Evolutionary conservation across 2,329 filamentous ascomycete species (phyloP), one percentile per base, ranked within the genome.

Genomic region (Tolypocladium pustulatum): DNA sequence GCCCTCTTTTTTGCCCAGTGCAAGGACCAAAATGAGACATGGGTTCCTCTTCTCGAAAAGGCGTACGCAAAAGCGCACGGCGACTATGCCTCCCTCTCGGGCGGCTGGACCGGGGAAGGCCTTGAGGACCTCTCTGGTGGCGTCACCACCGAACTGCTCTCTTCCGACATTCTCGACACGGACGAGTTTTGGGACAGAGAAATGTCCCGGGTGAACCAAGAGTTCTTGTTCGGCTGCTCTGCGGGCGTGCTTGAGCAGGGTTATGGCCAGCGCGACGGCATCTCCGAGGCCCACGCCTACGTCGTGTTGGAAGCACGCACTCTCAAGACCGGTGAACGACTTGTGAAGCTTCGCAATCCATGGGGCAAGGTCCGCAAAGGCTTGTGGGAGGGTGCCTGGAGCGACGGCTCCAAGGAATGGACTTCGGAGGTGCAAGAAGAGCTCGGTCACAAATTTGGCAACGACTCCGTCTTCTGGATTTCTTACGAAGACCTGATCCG

Each of bases 11-110:
- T 93, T 72, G 88, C 86, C 2, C 86, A 88, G 66, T 90, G 87
- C 72, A 82, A 82, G 61, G 84, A 90, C 62, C 83, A 86, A 38
- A 90, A 91, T 67, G 89, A 93, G 70, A 93, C 89, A 0, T 94
- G 90, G 90, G 78, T 93, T 6, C 88, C 89, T 0, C 74, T 94
- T 30, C 76, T 92, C 1, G 89, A 93, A 67, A 93, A 93, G 71
- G 90, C 90, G 1, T 93, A 89, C 68, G 90, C 90, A 25, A 94
- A 94, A 71, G 88, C 88, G 0, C 90, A 94, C 65, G 89, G 89
- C 3, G 89, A 91, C 64, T 92, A 88, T 64, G 83, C 78, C 20
- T 82, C 87, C 0, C 83, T 91, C 41, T 78, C 85, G 38, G 87
- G 88, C 30, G 88, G 88, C 9, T 90, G 85, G 72, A 86, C 87